phyloP scores from a whole-genome alignment of 1,284 basidiomycete species.

The Sanghuangporus weigelae region DNA sequence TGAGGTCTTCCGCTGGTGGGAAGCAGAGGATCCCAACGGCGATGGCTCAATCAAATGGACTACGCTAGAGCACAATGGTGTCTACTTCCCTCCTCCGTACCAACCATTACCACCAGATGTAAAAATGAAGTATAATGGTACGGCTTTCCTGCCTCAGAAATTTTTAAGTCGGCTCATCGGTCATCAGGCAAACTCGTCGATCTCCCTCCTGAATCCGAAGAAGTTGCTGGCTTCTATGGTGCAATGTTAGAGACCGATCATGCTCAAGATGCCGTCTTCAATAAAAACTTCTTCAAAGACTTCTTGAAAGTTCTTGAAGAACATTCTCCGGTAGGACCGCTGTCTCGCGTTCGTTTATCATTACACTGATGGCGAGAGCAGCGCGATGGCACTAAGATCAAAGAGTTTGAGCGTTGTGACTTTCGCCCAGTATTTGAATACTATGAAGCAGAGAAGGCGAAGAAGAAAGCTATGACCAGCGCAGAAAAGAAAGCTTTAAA shows the following conservation, averaged over 20 bases:
- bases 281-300: slow-evolving; percentile 95
- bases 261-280: slow-evolving; percentile 84
- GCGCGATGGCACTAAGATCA: slow-evolving; percentile 75
- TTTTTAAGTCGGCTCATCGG: slow-evolving; percentile 17
- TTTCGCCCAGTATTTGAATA: slow-evolving; percentile 94
- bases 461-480: slow-evolving; percentile 83
- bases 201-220: slow-evolving; percentile 85
- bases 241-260: slow-evolving; percentile 94
- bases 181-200: slow-evolving; percentile 68
- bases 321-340: slow-evolving; percentile 75
- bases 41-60: slow-evolving; percentile 88
- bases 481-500: slow-evolving; percentile 90
- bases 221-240: slow-evolving; percentile 96
- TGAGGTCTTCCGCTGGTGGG: slow-evolving; percentile 84
- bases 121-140: slow-evolving; percentile 96
- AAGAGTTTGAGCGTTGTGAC: slow-evolving; percentile 80
- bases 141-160: slow-evolving; percentile 17
- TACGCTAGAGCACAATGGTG: slow-evolving; percentile 90
- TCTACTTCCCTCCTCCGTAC: slow-evolving; percentile 95
- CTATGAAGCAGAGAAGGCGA: slow-evolving; percentile 88
- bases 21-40: slow-evolving; percentile 56
- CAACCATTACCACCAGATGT: slow-evolving; percentile 79
- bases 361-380: slow-evolving; percentile 25
- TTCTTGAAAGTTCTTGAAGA: slow-evolving; percentile 77
- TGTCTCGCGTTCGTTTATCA: neutral